Evolutionary conservation across 768 basidiomycete genomes (phyloP), one percentile per base, ranked within the genome.

Genomic region (Lentinula edodes): DNA sequence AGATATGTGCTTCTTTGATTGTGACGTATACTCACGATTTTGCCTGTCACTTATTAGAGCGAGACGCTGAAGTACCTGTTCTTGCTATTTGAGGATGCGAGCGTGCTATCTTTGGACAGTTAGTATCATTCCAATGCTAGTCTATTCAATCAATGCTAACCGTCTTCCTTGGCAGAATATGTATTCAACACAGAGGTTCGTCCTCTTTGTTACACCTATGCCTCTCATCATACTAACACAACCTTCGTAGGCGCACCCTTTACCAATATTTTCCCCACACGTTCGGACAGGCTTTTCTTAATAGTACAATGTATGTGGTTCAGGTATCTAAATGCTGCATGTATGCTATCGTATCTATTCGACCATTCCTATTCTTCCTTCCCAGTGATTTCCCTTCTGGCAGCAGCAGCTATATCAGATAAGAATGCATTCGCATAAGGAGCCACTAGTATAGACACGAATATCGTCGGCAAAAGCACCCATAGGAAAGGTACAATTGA

Each of bases 11-110:
- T 20, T 16, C 28, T 41, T 51, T 9, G 28, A 28, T 28, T 28
- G 28, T 50, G 60, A 46, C 38, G 28, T 18, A 34, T 20, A 35
- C 35, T 55, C 61, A 34, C 15, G 10, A 18, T 50, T 48, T 43
- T 12, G 36, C 55, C 18, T 23, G 13, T 34, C n/a, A 15, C 6
- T 52, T 4, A 28, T 28, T 36, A 93, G 92, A 89, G 90, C 66
- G 92, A 94, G 73, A 95, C 92, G 6, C 73, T 95, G 62, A 95
- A 98, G 72, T 97, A 97, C 73, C 79, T 98, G 20, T 97, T 89
- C 72, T 73, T 96, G 64, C 75, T 97, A 4, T 98, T 96, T 71
- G 83, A 87, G 60, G 91, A 93, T 67, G 79, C 81, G 6, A 77
- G 71, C 34, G 80, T 87, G n/a, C 74, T 96, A 45, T 87, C 95